These are phyloP conservation scores for Lepidium aucheri DNA, from an alignment of 345 rosid species.

Conservation along the genomic window DNA sequence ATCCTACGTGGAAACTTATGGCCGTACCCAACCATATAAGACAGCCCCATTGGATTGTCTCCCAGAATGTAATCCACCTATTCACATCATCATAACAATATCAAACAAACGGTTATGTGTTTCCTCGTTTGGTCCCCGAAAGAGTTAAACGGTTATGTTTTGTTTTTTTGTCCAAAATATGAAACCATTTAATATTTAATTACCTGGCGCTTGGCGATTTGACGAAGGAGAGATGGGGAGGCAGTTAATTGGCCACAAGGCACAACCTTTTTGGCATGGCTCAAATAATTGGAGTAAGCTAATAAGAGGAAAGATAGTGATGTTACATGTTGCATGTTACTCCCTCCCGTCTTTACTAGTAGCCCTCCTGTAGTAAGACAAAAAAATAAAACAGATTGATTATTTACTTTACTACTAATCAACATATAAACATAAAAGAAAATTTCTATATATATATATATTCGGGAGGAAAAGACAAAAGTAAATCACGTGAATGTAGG, in stretches of 20 bases:
- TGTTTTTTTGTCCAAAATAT: no score
- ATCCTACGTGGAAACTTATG: conserved; percentile 57
- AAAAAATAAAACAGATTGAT: no score
- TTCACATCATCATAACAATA: no score
- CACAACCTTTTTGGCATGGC: conserved; percentile 49
- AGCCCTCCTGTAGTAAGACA: conserved; percentile 88
- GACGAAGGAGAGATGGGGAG: conserved; percentile 52
- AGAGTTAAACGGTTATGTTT: no score
- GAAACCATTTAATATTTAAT: no score
- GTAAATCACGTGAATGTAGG: no score
- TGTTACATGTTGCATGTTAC: conserved; percentile 98
- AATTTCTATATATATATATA: no score
- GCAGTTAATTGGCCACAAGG: conserved; percentile 45
- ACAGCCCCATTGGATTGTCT: conserved; percentile 66
- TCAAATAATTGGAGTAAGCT: conserved; percentile 72
- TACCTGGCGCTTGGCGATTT: conserved; percentile 63
- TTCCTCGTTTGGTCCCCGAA: no score
- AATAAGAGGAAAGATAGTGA: conserved; percentile 70
- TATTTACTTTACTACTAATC: no score
- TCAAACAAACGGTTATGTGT: no score
- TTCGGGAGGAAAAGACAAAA: no score
- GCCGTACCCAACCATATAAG: conserved; percentile 93
- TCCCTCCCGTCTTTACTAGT: conserved; percentile 81
- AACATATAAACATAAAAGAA: no score
- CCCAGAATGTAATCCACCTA: conserved; percentile 87